phyloP scores from a whole-genome alignment of 441 rosid genomes.

The Pelargonium myrrhifolium region DNA sequence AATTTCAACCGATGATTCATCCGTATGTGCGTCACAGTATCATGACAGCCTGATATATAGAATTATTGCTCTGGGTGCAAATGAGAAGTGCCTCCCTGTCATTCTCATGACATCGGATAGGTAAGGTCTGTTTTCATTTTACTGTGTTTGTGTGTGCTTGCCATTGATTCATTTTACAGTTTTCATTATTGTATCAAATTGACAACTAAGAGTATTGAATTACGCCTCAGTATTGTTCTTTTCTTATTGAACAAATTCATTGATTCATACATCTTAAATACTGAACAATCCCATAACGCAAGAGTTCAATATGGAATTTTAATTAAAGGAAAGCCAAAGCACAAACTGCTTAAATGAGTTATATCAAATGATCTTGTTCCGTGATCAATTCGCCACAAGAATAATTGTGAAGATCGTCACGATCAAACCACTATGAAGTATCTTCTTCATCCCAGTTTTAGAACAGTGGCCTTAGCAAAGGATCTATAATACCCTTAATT shows the following conservation, averaged over 20 bases:
- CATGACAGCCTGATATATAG: slow-evolving; percentile 91
- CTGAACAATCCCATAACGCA: neutral
- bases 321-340: no score
- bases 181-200: neutral
- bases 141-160: slow-evolving; percentile 10
- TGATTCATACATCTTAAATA: neutral
- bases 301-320: neutral
- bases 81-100: slow-evolving; percentile 74
- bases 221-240: neutral
- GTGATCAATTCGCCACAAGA: neutral
- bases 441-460: neutral
- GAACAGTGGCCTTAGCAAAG: neutral
- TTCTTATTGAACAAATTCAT: neutral
- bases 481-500: neutral
- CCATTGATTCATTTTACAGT: neutral
- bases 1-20: slow-evolving; percentile 47
- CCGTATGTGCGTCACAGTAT: slow-evolving; percentile 59
- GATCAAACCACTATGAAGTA: neutral
- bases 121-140: slow-evolving; percentile 31
- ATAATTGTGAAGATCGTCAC: neutral
- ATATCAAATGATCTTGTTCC: neutral
- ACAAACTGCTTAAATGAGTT: no score
- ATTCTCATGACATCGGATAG: slow-evolving; percentile 77
- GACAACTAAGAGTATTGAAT: neutral
- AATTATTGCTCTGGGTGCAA: slow-evolving; percentile 74